phyloP scores from a whole-genome alignment of 2,329 filamentous ascomycete genomes.

The Colletotrichum cordylinicola region DNA sequence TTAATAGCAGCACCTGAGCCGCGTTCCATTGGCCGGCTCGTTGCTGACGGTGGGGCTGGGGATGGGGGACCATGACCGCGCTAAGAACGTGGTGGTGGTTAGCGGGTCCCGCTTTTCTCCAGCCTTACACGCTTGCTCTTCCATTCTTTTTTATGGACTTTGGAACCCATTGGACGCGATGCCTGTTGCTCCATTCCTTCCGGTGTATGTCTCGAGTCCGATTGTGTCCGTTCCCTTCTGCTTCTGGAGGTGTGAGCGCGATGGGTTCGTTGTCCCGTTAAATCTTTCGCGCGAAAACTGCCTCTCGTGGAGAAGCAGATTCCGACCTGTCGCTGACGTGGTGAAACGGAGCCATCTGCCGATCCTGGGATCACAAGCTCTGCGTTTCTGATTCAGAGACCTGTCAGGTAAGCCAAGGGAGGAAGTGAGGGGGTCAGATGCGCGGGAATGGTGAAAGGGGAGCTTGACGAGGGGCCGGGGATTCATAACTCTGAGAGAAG shows the following conservation, averaged over 20 bases:
- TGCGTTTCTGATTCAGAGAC: neutral
- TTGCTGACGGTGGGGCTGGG: conserved; percentile 9
- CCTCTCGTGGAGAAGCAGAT: neutral
- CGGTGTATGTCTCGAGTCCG: neutral
- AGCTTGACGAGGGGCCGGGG: neutral
- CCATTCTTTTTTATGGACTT: neutral
- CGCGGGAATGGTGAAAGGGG: neutral
- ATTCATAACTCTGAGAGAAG: neutral
- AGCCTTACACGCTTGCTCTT: conserved; percentile 7
- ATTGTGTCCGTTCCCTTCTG: neutral
- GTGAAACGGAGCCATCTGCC: neutral
- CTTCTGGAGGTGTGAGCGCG: neutral
- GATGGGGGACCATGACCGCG: neutral
- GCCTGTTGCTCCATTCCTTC: neutral
- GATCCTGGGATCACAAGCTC: neutral
- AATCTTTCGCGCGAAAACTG: neutral
- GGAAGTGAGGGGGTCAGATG: neutral
- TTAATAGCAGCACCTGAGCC: conserved; percentile 12
- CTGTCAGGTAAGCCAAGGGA: conserved; percentile 2
- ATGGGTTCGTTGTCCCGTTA: neutral
- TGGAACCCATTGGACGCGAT: neutral
- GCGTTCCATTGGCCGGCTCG: conserved; percentile 9
- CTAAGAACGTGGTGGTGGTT: neutral
- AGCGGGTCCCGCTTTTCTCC: neutral
- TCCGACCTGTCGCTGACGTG: neutral